These are phyloP conservation scores for Stachybotrys chartarum DNA, from an alignment of 2,329 filamentous ascomycete species.

Conservation along the genomic window DNA sequence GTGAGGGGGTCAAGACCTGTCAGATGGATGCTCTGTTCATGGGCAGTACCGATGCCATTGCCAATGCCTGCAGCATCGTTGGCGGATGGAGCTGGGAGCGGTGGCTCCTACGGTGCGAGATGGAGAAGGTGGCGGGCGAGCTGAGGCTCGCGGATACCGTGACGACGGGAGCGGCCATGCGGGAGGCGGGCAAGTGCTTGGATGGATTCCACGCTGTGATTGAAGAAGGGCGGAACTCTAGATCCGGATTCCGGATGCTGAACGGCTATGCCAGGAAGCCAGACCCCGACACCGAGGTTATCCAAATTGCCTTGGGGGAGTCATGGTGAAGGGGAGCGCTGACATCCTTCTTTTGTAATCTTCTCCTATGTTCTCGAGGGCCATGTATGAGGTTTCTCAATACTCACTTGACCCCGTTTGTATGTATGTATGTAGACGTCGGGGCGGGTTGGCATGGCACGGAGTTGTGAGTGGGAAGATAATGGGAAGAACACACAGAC, in stretches of 20 bases:
- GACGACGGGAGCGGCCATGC: conserved; percentile 41
- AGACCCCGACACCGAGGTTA: conserved; percentile 25
- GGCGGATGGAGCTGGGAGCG: conserved; percentile 93
- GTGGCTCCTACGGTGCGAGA: conserved; percentile 84
- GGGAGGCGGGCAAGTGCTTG: conserved; percentile 51
- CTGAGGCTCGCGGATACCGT: conserved; percentile 46
- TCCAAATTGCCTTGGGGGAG: conserved; percentile 25
- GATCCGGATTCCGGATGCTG: conserved; percentile 54
- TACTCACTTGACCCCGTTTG: too few species aligned
- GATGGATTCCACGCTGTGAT: conserved; percentile 54
- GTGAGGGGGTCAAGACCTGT: conserved; percentile 34
- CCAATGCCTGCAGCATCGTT: conserved; percentile 71
- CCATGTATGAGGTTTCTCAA: too few species aligned
- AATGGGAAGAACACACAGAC: too few species aligned
- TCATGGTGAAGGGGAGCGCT: conserved; percentile 3
- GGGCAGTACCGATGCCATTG: conserved; percentile 65
- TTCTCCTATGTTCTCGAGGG: too few species aligned
- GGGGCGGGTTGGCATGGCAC: too few species aligned
- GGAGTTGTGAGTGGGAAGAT: too few species aligned
- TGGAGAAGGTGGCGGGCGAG: conserved; percentile 70
- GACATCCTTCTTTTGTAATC: too few species aligned
- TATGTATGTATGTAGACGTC: too few species aligned
- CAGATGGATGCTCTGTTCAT: conserved; percentile 55
- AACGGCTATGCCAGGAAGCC: conserved; percentile 61
- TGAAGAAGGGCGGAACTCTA: conserved; percentile 54